These are phyloP conservation scores for Tetradesmus lagerheimii DNA, from an alignment of 139 green algal genomes.

Conservation along the genomic window DNA sequence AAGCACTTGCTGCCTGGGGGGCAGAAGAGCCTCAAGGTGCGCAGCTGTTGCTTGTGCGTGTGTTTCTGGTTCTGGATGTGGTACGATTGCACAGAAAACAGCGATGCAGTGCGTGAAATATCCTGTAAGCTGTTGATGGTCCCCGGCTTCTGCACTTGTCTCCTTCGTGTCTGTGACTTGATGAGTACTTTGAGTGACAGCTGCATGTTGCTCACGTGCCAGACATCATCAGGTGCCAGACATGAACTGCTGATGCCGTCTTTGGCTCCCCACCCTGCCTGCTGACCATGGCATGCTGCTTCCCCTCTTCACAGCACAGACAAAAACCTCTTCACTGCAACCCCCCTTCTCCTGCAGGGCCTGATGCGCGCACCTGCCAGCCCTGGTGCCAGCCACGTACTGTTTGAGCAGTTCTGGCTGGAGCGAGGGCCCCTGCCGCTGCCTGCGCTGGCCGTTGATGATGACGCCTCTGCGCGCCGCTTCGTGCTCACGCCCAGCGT, in stretches of 20 bases:
- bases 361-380: conserved; percentile 61
- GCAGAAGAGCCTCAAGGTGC: conserved; percentile 70
- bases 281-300: not conserved
- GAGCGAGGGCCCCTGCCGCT: conserved; percentile 73
- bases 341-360: conserved; percentile 53
- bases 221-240: too few species aligned
- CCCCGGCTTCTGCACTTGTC: too few species aligned
- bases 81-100: too few species aligned
- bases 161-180: too few species aligned
- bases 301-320: not conserved
- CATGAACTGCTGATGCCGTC: not conserved
- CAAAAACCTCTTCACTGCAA: too few species aligned
- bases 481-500: conserved; percentile 95
- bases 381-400: conserved; percentile 67
- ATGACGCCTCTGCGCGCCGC: conserved; percentile 61
- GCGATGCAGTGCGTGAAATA: too few species aligned
- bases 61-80: not conserved
- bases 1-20: conserved; percentile 56
- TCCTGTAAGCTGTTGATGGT: too few species aligned
- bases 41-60: not conserved
- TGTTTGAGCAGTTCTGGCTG: conserved; percentile 98
- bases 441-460: conserved; percentile 57
- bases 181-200: too few species aligned
- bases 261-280: not conserved
- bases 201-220: too few species aligned